Evolutionary conservation across 202 grass and related monocot species (phyloP).

Genomic region (Dendrocalamus latiflorus): DNA sequence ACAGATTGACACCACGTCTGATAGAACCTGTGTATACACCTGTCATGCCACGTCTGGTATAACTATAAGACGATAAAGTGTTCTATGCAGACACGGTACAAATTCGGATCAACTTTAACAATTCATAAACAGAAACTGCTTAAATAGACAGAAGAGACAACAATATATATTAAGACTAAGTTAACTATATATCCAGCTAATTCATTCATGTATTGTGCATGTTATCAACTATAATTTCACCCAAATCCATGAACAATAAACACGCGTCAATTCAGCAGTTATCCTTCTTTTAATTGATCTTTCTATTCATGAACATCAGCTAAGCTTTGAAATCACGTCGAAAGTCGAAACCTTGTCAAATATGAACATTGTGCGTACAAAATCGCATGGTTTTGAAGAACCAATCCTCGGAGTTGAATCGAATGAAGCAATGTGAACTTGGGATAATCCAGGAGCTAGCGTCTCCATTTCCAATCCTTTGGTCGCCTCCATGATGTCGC

Average conservation of each 20-base stretch:
- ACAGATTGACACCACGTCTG: too few species aligned
- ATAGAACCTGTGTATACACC: too few species aligned
- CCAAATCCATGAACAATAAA: background rate
- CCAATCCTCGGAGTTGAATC: constrained; percentile 16
- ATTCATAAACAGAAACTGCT: background rate
- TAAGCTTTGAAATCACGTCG: constrained; percentile 5
- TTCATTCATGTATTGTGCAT: background rate
- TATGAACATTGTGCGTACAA: background rate
- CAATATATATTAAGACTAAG: background rate
- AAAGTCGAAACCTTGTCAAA: constrained; percentile 16
- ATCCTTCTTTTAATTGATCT: constrained; percentile 2
- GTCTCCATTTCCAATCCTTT: constrained; percentile 11
- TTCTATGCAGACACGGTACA: accelerated
- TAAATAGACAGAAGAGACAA: background rate
- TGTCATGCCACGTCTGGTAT: too few species aligned
- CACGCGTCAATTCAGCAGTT: background rate
- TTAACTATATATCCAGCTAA: background rate
- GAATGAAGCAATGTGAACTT: background rate
- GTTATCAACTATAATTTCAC: background rate
- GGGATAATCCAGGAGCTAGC: background rate
- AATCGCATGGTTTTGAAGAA: background rate
- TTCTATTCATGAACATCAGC: constrained; percentile 23
- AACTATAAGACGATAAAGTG: too few species aligned
- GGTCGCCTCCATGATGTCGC: background rate
- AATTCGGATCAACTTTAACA: too few species aligned